Evolutionary conservation across 2,329 filamentous ascomycete species (phyloP).

Genomic region (Pestalotiopsis sp.): DNA sequence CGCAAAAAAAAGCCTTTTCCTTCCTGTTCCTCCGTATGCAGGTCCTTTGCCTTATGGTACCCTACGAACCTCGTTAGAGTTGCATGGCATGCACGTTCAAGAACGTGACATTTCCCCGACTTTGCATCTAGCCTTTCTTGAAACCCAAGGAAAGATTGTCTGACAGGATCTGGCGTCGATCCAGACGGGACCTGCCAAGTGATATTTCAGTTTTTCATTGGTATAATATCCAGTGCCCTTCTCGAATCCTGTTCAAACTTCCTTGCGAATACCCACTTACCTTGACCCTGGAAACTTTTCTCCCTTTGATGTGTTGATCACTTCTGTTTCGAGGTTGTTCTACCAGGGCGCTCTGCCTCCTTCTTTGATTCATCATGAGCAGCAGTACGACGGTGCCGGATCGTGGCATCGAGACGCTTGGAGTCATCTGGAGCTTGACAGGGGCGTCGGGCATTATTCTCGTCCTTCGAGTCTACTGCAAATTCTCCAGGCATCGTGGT

Average conservation of each 20-base stretch:
- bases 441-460: neutral
- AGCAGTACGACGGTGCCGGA: neutral
- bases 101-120: neutral
- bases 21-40: neutral
- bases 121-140: neutral
- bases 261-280: neutral
- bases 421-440: neutral
- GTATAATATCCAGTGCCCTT: neutral
- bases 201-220: neutral
- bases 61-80: neutral
- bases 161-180: neutral
- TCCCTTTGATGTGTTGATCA: neutral
- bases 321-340: neutral
- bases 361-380: neutral
- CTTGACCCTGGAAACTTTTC: neutral
- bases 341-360: neutral
- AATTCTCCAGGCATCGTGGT: slow-evolving; percentile 1
- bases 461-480: neutral
- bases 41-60: neutral
- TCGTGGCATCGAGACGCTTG: neutral
- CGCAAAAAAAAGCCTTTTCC: neutral
- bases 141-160: neutral
- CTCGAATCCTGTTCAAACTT: neutral
- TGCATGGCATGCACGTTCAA: neutral
- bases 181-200: neutral